Percentiles rank a stretch among this genome's conserved stretches.
These are phyloP conservation scores for Lepidium didymum DNA, from an alignment of 345 rosid genomes.

Conservation along the genomic window DNA sequence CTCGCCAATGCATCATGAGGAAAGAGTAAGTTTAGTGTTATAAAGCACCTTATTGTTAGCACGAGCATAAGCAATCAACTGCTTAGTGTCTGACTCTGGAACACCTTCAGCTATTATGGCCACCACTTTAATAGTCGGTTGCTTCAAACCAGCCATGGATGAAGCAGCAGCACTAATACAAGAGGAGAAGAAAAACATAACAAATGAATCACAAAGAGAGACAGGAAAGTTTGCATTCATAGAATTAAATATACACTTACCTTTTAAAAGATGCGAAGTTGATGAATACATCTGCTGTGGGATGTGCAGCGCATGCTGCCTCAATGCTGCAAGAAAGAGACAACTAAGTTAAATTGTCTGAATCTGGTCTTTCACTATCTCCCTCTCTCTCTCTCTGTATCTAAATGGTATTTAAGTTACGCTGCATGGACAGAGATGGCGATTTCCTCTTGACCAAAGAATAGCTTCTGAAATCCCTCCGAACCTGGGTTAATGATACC, in stretches of 20 bases:
- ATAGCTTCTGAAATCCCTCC: slow-evolving; percentile 95
- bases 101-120: slow-evolving; percentile 99
- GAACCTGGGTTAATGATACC: slow-evolving; percentile 92
- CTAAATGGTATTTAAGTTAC: slow-evolving; percentile 31
- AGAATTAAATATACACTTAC: slow-evolving; percentile 19
- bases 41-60: slow-evolving; percentile 77
- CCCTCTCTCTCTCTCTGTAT: background rate
- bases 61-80: slow-evolving; percentile 84
- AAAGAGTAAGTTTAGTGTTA: background rate
- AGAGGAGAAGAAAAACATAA: background rate
- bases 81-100: slow-evolving; percentile 93
- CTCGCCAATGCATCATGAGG: background rate
- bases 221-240: background rate
- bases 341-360: background rate
- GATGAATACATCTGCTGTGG: slow-evolving; percentile 94
- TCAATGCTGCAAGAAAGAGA: slow-evolving; percentile 57
- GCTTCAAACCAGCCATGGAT: slow-evolving; percentile 91
- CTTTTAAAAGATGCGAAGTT: slow-evolving; percentile 95
- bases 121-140: slow-evolving; percentile 88
- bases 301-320: slow-evolving; percentile 92
- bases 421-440: slow-evolving; percentile 93
- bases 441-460: slow-evolving; percentile 98
- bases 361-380: background rate
- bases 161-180: slow-evolving; percentile 87
- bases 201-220: background rate